These are phyloP conservation scores for Calonectria pseudoreteaudii DNA, from an alignment of 2,329 filamentous ascomycete species.

Conservation along the genomic window DNA sequence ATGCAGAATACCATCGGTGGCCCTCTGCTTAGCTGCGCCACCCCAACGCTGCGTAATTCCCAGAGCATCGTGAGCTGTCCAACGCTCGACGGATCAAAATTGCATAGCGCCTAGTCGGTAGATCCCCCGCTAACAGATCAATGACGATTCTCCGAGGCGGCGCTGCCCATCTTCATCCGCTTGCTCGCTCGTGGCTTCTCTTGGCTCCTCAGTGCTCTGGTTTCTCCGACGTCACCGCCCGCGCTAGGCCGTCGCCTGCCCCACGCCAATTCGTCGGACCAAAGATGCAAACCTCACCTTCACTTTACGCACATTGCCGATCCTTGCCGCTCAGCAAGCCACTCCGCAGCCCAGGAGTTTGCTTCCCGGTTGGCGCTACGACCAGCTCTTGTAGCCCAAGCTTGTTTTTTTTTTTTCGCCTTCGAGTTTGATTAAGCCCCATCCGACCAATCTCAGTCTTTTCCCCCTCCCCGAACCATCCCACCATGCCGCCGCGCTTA, in stretches of 20 bases:
- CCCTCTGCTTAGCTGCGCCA: constrained; percentile 10
- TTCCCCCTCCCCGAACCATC: not conserved
- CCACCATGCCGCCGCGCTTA: constrained; percentile 17
- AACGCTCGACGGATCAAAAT: constrained; percentile 1
- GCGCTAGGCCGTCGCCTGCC: not conserved
- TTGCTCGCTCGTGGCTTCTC: not conserved
- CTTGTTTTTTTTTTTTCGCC: not conserved
- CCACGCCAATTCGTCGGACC: not conserved
- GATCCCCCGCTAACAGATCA: not conserved
- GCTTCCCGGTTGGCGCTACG: not conserved
- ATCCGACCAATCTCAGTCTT: not conserved
- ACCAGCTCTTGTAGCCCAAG: not conserved
- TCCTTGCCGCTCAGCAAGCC: not conserved
- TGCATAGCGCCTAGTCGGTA: not conserved
- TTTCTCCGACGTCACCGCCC: constrained; percentile 21
- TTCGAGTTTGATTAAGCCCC: not conserved
- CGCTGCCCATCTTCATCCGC: not conserved
- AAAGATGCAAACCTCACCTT: not conserved
- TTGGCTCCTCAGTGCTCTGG: not conserved
- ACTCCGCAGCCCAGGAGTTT: not conserved
- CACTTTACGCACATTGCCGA: not conserved
- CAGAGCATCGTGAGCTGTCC: not conserved
- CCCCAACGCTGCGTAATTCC: constrained; percentile 7
- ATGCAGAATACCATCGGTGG: not conserved
- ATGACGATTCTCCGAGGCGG: constrained; percentile 8